These are phyloP conservation scores for Primulina huaijiensis DNA, from an alignment of 257 asterid species.

Conservation along the genomic window DNA sequence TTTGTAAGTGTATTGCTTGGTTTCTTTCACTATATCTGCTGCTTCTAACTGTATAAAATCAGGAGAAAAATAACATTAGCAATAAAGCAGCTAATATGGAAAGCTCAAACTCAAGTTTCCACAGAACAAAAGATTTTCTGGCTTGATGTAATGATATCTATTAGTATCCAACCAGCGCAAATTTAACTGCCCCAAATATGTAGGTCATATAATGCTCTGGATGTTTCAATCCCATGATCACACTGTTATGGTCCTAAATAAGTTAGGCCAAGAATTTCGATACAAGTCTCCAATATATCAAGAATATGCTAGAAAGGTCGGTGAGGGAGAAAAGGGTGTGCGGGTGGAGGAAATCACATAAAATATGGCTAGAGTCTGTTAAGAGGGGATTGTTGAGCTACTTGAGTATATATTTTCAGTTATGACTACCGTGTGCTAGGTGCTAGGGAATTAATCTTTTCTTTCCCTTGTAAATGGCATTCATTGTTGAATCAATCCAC, in stretches of 20 bases:
- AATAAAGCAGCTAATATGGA: not conserved
- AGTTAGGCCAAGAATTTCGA: not conserved
- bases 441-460: not conserved
- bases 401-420: too few species aligned
- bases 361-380: too few species aligned
- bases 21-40: constrained; percentile 78
- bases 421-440: not conserved
- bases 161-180: not conserved
- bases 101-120: not conserved
- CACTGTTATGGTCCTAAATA: not conserved
- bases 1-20: constrained; percentile 88
- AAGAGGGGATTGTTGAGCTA: not conserved
- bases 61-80: constrained; percentile 14
- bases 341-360: not conserved
- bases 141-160: not conserved
- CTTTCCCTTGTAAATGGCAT: not conserved
- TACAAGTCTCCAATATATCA: not conserved
- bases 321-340: not conserved
- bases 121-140: not conserved
- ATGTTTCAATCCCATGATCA: not conserved
- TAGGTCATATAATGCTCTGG: not conserved
- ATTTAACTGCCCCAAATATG: not conserved
- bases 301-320: not conserved
- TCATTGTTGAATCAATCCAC: not conserved
- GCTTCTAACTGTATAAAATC: constrained; percentile 62